Conservation (phyloP, 164 flowering plant genomes). For the Platanus orientalis region DNA sequence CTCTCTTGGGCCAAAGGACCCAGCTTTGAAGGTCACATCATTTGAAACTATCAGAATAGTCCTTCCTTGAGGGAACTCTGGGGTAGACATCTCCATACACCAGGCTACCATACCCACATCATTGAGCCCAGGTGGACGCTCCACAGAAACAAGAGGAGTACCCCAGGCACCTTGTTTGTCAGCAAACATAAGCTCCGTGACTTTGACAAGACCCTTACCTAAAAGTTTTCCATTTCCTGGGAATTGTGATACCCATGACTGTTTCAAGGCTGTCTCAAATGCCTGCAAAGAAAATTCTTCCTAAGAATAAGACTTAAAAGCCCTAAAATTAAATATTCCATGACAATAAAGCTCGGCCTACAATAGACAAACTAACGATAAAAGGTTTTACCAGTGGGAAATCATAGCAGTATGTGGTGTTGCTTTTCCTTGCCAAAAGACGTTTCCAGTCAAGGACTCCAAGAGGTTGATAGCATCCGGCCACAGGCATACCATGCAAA, state of each 20-base stretch:
- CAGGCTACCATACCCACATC: constrained; percentile 99
- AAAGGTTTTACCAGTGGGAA: constrained; percentile 72
- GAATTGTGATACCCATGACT: constrained; percentile 54
- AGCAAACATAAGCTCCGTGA: constrained; percentile 67
- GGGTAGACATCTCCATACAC: constrained; percentile 87
- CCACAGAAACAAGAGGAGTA: constrained; percentile 60
- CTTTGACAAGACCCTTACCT: constrained; percentile 53
- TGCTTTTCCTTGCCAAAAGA: constrained; percentile 77
- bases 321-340: background rate
- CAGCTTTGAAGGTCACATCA: constrained; percentile 95
- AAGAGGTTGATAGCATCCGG: constrained; percentile 68
- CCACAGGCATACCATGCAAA: constrained; percentile 68
- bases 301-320: background rate
- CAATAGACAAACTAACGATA: constrained; percentile 1
- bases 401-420: constrained; percentile 98
- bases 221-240: constrained; percentile 35
- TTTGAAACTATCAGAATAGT: constrained; percentile 69
- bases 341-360: background rate
- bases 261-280: constrained; percentile 72
- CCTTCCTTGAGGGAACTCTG: constrained; percentile 92
- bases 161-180: constrained; percentile 76
- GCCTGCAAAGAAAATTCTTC: constrained; percentile 54
- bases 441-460: constrained; percentile 80
- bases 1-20: constrained; percentile 98
- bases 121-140: constrained; percentile 71